Evolutionary conservation across 176 grass and related monocot species (phyloP), one percentile per base, ranked within the genome.

Genomic region (Musa acuminata): DNA sequence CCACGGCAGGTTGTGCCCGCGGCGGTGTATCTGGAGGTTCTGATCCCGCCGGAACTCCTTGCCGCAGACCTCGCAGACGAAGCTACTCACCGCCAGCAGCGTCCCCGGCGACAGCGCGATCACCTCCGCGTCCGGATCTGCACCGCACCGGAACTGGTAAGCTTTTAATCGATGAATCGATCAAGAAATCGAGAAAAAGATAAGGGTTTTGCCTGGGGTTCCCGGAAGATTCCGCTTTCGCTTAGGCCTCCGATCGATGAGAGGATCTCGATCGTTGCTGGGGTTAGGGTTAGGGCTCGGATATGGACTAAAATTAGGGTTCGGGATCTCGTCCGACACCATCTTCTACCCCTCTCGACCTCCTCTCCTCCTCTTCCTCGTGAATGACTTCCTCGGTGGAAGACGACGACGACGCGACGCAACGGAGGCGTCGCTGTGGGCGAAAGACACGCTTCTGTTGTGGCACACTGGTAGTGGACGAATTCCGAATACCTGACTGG

Each of bases 1-100:
- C 70, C 70, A 72, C 11, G 70, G 70, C n/a, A 72, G 70, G 50
- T 72, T 72, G 51, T 72, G 70, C 51, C 70, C 70, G 7, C 70
- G 49, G 16, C 70, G 49, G 51, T 72, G 70, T 49, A 72, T 51
- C 70, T 72, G 70, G 16, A 72, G 51, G 49, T 72, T 72, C 70
- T 72, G 70, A 21, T 72, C 70, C n/a, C 70, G 49, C 51, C 51
- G 70, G 11, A 72, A 72, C 20, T 53, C 70, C 70, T 72, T 72
- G 49, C 51, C 9, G 51, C 70, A 72, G 49, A 72, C 51, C 70
- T 72, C 70, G 51, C 70, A 72, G 11, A 72, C 51, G 51, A 72
- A 72, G 50, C 49, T 72, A 51, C 51, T 72, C 10, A 11, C 21
- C 50, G 50, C 49, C 51, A 72, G 2, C 49, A 72, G 51, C 50